Evolutionary conservation across 208 protist genomes (phyloP), one percentile per base, ranked within the genome.

Genomic region (Novymonas esmeraldas): DNA sequence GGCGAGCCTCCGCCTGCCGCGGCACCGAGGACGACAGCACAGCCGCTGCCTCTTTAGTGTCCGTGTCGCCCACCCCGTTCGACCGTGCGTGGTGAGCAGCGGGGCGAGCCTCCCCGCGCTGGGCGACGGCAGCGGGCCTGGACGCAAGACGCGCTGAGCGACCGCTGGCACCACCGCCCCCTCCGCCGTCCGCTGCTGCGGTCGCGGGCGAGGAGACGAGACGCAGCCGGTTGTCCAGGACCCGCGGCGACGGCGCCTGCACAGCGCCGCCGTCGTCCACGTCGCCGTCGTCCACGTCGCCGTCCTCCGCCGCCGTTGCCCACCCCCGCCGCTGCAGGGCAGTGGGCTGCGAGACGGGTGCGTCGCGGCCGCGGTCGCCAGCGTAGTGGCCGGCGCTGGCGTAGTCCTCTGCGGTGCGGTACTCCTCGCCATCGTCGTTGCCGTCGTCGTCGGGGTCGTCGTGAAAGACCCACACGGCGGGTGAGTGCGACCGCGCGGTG

Each of bases 401-500:
- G 10, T 48, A 24, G 2, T 48, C 36, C 6, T 61, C 52, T 16
- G 28, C 29, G 34, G 44, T 36, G 58, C 14, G 2, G 10, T 13
- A 33, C 31, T 24, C 31, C 54, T 58, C 5, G 42, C 11, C 9
- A 22, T 28, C n/a, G 18, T n/a, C n/a, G 36, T 11, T 11, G 7
- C 7, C 36, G 36, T 5, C 36, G 36, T 26, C 36, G 3, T 61
- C 39, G 13, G 20, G 2, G n/a, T 33, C 26, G 0, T 64, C 62
- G n/a, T 59, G 14, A 26, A 68, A 51, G 24, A 76, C 44, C 70
- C 70, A 76, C 45, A 76, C 62, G 0, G 70, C 62, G 2, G 70
- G 70, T 26, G 70, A 52, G 48, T 60, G 70, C 0, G 56, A 33
- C 2, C 33, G 31, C 24, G 22, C 60, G 44, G 24, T 42, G 28